Percentiles rank a stretch among this genome's conserved stretches.
Evolutionary conservation across 2,329 filamentous ascomycete species (phyloP).

Genomic region (Teratosphaeria epicoccoides): DNA sequence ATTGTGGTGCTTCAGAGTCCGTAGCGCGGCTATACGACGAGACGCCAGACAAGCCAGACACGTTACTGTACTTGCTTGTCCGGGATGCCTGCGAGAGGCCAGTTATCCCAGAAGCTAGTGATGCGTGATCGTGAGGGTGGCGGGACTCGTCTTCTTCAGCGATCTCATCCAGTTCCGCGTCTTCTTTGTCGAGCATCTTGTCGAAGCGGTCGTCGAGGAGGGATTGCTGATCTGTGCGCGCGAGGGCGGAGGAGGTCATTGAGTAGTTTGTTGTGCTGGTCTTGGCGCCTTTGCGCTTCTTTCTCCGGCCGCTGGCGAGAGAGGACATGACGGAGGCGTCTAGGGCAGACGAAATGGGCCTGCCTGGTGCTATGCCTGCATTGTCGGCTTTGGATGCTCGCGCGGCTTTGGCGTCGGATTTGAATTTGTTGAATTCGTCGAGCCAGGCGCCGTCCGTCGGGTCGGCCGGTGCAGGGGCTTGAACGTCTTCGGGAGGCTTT

Average conservation of each 20-base stretch:
- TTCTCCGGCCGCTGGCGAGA: slow-evolving; percentile 67
- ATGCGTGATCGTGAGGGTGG: slow-evolving; percentile 30
- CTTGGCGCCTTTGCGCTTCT: slow-evolving; percentile 91
- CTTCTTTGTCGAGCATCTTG: slow-evolving; percentile 42
- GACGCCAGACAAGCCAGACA: slow-evolving; percentile 27
- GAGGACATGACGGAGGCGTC: slow-evolving; percentile 60
- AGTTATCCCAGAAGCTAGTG: slow-evolving; percentile 38
- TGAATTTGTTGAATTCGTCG: slow-evolving; percentile 87
- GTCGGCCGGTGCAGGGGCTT: slow-evolving; percentile 26
- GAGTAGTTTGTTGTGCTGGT: slow-evolving; percentile 81
- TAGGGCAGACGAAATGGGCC: slow-evolving; percentile 47
- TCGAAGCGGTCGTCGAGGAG: slow-evolving; percentile 87
- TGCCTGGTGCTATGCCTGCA: slow-evolving; percentile 16
- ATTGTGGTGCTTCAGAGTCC: slow-evolving; percentile 33
- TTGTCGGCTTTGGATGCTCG: slow-evolving; percentile 26
- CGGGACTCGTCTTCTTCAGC: slow-evolving; percentile 4
- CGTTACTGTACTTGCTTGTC: slow-evolving; percentile 29
- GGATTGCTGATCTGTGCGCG: slow-evolving; percentile 76
- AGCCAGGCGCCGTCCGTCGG: slow-evolving; percentile 67
- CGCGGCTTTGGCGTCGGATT: slow-evolving; percentile 42
- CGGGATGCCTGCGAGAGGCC: slow-evolving; percentile 38
- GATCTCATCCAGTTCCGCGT: slow-evolving; percentile 14
- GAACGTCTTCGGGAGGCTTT: slow-evolving; percentile 22
- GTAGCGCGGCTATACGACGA: slow-evolving; percentile 22
- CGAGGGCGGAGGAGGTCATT: slow-evolving; percentile 81